Base-by-base conservation (phyloP, 2,329 filamentous ascomycete genomes). In the Aspergillus hiratsukae region DNA sequence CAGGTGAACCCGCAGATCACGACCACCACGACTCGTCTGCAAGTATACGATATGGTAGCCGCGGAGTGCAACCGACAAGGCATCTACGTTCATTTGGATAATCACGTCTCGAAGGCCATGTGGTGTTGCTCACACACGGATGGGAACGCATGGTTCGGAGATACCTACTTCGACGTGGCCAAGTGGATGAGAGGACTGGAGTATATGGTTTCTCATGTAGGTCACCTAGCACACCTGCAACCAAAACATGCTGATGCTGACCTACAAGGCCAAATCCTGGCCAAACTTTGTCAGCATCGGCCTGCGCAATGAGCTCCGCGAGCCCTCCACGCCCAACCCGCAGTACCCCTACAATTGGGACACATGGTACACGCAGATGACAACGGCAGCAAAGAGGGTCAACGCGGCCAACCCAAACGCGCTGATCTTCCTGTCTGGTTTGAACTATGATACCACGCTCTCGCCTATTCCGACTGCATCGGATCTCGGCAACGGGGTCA, bases 61-160 rank as follows among this genome's bases (percentile, higher is more conserved):
- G 80, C 77, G 0, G 85, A 86, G 64, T 79, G 81, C 31, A 73
- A 78, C 0, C 78, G 74, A 25, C 83, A 84, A 61, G 65, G 82
- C 17, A 79, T 86, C 53, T 83, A 83, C 60, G 73, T 86, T 4
- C 81, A 84, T 59, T 73, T 86, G 0, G 83, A 86, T 67, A 86
- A 86, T 64, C 84, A 86, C 66, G 80, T 86, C 59, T 84, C 81
- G 9, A 77, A 75, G 49, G 84, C 76, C 2, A 74, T 75, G 54
- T 87, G 84, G 83, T 86, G 83, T 66, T 86, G 83, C 62, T 76
- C 73, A 8, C 73, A 69, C 0, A 72, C 66, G 0, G 83, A 86
- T 52, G 82, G 81, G 3, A 86, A 86, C 65, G 71, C 77, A 25
- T 86, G 83, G 83, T 86, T 83, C 71, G 82, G 84, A 10, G 85